Evolutionary conservation across 2,329 filamentous ascomycete species (phyloP).

Genomic region (Pseudogymnoascus sp.): DNA sequence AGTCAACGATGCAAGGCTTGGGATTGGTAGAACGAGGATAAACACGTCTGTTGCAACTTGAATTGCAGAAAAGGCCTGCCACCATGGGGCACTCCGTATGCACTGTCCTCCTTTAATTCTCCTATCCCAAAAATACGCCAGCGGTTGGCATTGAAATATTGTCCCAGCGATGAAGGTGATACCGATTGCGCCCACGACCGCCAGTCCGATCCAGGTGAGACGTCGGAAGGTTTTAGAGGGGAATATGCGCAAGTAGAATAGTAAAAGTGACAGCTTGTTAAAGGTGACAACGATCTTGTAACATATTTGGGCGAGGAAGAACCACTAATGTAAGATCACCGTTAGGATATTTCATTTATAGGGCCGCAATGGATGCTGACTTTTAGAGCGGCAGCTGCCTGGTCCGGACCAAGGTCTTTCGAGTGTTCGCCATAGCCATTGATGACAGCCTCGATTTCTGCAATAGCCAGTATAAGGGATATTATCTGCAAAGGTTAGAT

Average conservation of each 20-base stretch:
- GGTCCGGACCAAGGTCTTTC: background rate
- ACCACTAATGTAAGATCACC: slow-evolving; percentile 17
- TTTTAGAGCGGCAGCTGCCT: background rate
- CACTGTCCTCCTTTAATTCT: slow-evolving; percentile 34
- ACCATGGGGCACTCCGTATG: slow-evolving; percentile 32
- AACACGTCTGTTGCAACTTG: slow-evolving; percentile 36
- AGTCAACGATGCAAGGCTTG: slow-evolving; percentile 29
- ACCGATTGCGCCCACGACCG: slow-evolving; percentile 27
- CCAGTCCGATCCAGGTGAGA: slow-evolving; percentile 28
- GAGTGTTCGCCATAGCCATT: background rate
- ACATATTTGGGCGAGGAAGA: slow-evolving; percentile 31
- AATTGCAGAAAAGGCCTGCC: slow-evolving; percentile 33
- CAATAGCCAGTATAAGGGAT: background rate
- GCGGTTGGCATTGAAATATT: slow-evolving; percentile 34
- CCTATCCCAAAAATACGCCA: slow-evolving; percentile 34
- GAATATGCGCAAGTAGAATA: slow-evolving; percentile 38
- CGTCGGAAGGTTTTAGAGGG: slow-evolving; percentile 25
- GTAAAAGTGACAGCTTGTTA: slow-evolving; percentile 34
- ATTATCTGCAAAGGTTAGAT: background rate
- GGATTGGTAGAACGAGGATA: slow-evolving; percentile 36
- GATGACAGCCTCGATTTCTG: background rate
- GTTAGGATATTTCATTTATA: background rate
- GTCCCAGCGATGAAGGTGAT: slow-evolving; percentile 28
- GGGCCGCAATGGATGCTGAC: background rate
- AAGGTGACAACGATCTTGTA: slow-evolving; percentile 34